These are phyloP conservation scores for Epichloe sp. DNA, from an alignment of 2,329 filamentous ascomycete genomes.

Conservation along the genomic window DNA sequence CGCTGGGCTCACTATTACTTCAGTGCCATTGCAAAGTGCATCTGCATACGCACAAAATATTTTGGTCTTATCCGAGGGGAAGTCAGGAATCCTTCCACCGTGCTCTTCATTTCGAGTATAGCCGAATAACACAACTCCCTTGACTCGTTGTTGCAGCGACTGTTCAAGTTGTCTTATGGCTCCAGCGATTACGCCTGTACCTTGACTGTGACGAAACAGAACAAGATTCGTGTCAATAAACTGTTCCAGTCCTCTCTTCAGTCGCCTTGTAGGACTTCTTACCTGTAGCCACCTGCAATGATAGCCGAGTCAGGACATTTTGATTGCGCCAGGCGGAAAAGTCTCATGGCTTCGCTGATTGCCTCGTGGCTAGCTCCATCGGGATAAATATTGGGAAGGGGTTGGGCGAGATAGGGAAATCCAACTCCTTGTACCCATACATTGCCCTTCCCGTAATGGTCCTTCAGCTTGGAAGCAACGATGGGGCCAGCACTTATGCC, in stretches of 20 bases:
- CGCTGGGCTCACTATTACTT: not conserved
- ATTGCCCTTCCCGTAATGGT: not conserved
- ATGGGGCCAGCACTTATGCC: not conserved
- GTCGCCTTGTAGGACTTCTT: not conserved
- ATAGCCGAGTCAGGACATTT: not conserved
- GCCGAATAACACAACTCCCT: not conserved
- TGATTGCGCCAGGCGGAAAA: not conserved
- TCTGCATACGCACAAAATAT: not conserved
- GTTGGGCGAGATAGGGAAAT: not conserved
- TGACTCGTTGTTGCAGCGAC: not conserved
- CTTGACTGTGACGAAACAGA: not conserved
- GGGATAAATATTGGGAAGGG: not conserved
- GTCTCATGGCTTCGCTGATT: not conserved
- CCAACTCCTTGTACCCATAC: not conserved
- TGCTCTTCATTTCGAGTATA: not conserved
- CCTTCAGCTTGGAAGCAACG: not conserved
- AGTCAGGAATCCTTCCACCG: not conserved
- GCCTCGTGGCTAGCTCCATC: not conserved
- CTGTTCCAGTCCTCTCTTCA: too few relatives aligned
- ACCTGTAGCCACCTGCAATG: not conserved
- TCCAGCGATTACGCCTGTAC: not conserved
- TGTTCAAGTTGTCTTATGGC: not conserved
- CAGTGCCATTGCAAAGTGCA: not conserved
- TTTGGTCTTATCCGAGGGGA: not conserved
- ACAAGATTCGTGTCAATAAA: not conserved